Evolutionary conservation across 75 land plant genomes (phyloP), one percentile per base, ranked within the genome.

Genomic region (Azolla pinnata): DNA sequence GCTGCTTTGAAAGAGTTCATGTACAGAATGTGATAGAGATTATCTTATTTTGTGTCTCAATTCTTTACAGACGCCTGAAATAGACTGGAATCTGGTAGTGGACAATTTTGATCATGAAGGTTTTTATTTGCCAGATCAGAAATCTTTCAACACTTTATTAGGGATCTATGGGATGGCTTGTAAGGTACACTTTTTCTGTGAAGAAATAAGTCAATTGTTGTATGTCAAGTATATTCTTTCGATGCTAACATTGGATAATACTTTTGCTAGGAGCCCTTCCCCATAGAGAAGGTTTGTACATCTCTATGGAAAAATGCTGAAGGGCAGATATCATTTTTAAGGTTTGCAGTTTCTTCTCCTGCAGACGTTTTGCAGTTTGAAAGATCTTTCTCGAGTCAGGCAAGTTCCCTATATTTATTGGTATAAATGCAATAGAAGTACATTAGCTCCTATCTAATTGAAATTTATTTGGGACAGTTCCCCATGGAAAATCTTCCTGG

Each of bases 251-350:
- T 17, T 60, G 28, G 53, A 28, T 50, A 9, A 0, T 40, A 50
- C n/a, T 35, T 29, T 64, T 28, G 29, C 29, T 65, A 93, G 98
- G 90, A 88, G 31, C 85, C 87, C 0, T 88, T 93, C 61, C 98
- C 98, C 28, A 73, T 93, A 26, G 74, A 77, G 63, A 80, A 79
- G 26, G 45, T 93, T 35, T 85, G 81, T 83, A 83, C 90, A 0
- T 63, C 61, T 53, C 77, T 83, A 2, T 93, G 98, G 98, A 77
- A 79, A 42, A 88, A 93, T 71, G 66, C 63, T 44, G 95, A 93
- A 51, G 98, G 95, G 0, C 98, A 93, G 57, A 29, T 93, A 35
- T 88, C 98, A 51, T 93, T 93, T 60, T 66, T 93, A 33, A 85
- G 67, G 63, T 73, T 81, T 73, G 90, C 90, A 48, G 84, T 85